Percentiles rank a stretch among this genome's conserved stretches.
These are phyloP conservation scores for Erysimum pusillum DNA, from an alignment of 441 rosid species.

Conservation along the genomic window DNA sequence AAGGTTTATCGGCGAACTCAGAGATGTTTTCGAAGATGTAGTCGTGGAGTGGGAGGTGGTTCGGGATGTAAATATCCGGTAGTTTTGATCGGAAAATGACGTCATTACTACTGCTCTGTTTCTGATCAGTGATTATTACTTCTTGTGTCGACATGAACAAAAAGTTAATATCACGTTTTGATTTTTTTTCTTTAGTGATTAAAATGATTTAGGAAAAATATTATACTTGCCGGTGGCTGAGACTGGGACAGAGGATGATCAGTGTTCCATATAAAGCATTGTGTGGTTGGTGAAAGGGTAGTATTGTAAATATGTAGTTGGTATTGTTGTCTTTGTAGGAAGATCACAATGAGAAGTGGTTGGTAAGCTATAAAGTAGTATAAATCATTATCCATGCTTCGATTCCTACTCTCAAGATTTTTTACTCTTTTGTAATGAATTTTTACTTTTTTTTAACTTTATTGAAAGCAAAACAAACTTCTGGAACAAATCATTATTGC, in stretches of 20 bases:
- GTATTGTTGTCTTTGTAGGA: neutral
- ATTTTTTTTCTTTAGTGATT: no score
- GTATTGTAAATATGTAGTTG: neutral
- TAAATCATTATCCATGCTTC: neutral
- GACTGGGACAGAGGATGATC: neutral
- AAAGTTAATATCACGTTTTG: neutral
- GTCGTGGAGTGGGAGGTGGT: conserved; percentile 59
- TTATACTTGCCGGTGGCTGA: neutral
- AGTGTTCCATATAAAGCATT: neutral
- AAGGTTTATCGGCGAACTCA: conserved; percentile 47
- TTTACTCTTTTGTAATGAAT: no score
- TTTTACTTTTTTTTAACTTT: no score
- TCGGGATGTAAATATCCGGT: conserved; percentile 62
- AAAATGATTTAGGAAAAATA: no score
- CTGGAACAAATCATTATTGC: no score
- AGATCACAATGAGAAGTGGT: neutral
- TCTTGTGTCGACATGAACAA: conserved; percentile 21
- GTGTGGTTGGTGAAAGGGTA: neutral
- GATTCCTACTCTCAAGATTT: neutral
- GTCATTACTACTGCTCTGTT: conserved; percentile 36
- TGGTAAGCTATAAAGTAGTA: neutral
- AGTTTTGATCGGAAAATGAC: conserved; percentile 60
- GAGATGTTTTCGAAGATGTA: conserved; percentile 59
- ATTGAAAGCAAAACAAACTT: neutral
- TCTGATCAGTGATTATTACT: conserved; percentile 1